A percentile compares a stretch with the other conserved stretches of the same genome.
phyloP scores from a whole-genome alignment of 305 asterid genomes.

The Lippia alba region DNA sequence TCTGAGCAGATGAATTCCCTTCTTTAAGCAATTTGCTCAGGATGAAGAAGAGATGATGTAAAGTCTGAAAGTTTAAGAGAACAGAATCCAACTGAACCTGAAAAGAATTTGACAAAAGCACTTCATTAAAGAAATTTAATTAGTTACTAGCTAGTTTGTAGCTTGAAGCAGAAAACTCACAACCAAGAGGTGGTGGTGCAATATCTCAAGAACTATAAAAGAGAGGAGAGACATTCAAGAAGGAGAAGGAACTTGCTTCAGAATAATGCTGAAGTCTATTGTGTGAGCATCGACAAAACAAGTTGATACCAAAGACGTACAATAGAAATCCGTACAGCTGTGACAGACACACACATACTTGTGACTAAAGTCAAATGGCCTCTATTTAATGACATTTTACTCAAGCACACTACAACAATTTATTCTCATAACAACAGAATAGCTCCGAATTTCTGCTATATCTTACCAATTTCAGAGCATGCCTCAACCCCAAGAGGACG shows the following conservation, averaged over 20 bases:
- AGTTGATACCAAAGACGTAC: conserved; percentile 15
- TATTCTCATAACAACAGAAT: conserved; percentile 30
- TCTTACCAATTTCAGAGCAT: conserved; percentile 90
- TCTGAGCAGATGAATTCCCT: conserved; percentile 59
- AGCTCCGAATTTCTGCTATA: conserved; percentile 13
- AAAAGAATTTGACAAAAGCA: conserved; percentile 34
- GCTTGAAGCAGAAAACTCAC: conserved; percentile 31
- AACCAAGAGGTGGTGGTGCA: conserved; percentile 22
- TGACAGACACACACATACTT: conserved; percentile 25
- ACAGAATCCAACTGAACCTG: conserved; percentile 91
- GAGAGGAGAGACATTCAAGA: conserved; percentile 3
- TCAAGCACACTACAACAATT: conserved; percentile 19
- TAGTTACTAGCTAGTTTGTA: conserved; percentile 28
- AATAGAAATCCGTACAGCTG: conserved; percentile 23
- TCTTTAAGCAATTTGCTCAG: conserved; percentile 89
- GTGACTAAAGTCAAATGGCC: conserved; percentile 31
- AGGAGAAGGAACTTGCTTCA: conserved; percentile 25
- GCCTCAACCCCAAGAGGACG: conserved; percentile 75
- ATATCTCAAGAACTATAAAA: conserved; percentile 14
- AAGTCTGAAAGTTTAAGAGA: conserved; percentile 70
- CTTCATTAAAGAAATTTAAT: conserved; percentile 28
- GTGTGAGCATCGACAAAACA: conserved; percentile 7
- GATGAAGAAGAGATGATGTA: conserved; percentile 94
- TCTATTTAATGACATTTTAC: conserved; percentile 26
- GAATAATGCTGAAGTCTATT: conserved; percentile 27